Evolutionary conservation across 2,329 filamentous ascomycete species (phyloP).

Genomic region (Aspergillus chevalieri): DNA sequence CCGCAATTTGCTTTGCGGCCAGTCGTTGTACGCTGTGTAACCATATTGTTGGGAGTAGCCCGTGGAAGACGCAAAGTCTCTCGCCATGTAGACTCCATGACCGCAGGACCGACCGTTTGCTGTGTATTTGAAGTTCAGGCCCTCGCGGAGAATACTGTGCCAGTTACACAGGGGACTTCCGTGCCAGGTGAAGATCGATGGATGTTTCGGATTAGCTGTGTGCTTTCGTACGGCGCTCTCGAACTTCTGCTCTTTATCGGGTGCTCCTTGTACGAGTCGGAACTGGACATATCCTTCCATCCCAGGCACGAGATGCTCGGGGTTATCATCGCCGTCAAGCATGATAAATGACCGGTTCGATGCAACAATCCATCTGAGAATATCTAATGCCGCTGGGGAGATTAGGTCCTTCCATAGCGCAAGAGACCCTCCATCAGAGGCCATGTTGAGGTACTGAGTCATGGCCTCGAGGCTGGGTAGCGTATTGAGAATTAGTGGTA

Average conservation of each 20-base stretch:
- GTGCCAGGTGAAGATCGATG: conserved; percentile 82
- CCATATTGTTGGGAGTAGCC: conserved; percentile 38
- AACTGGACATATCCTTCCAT: conserved; percentile 71
- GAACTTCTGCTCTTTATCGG: conserved; percentile 78
- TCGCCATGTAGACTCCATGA: conserved; percentile 75
- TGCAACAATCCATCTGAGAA: conserved; percentile 82
- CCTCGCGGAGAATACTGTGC: conserved; percentile 82
- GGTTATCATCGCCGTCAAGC: conserved; percentile 53
- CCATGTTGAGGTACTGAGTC: conserved; percentile 38
- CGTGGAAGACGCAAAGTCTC: conserved; percentile 51
- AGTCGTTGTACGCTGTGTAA: conserved; percentile 29
- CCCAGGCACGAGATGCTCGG: conserved; percentile 53
- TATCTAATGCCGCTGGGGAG: conserved; percentile 57
- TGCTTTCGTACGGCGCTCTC: conserved; percentile 51
- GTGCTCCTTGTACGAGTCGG: conserved; percentile 78
- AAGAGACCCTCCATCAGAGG: conserved; percentile 30
- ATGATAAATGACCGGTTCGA: conserved; percentile 85
- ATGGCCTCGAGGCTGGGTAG: conserved; percentile 36
- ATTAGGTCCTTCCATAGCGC: conserved; percentile 55
- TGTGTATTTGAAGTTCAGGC: conserved; percentile 63
- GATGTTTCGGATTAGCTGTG: conserved; percentile 41
- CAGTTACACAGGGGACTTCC: conserved; percentile 72
- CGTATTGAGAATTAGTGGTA: conserved; percentile 32
- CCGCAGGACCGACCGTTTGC: conserved; percentile 65
- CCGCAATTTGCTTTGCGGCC: conserved; percentile 63